Evolutionary conservation across 2,329 filamentous ascomycete species (phyloP), one percentile per base, ranked within the genome.

Genomic region (Talaromyces rugulosus): DNA sequence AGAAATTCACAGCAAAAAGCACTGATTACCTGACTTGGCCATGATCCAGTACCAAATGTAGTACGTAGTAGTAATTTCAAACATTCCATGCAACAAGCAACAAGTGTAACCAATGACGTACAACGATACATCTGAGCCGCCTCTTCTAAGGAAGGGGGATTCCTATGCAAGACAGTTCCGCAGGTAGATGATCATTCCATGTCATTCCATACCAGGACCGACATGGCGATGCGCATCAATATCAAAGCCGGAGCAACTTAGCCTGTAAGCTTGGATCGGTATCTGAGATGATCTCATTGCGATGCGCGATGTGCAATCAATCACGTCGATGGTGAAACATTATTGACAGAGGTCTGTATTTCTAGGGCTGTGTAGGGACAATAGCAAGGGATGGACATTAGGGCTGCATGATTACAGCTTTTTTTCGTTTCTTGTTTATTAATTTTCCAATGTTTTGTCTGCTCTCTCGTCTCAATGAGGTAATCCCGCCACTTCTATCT

Each of bases 121-220:
- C 8, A 27, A 12, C 44, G n/a, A 27, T 8, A 47, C 18, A 27
- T 47, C 23, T 27, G 44, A 47, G 44, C 44, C 23, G 7, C 44
- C n/a, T 12, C 6, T 16, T 5, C n/a, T 16, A 40, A 40, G 14
- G 5, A 27, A 47, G 44, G 23, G 23, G 44, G 44, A 47, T 47
- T 47, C 44, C 44, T 23, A 7, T 47, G 44, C 44, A 12, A 47
- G 44, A 14, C 44, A 47, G 44, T n/a, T 27, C 23, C 44, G 40
- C 16, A 6, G 12, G 12, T 16, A 42, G 40, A 42, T 42, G 33
- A 12, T 36, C 33, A 47, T 56, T 23, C 23, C 23, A 23, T 57
- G 47, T 23, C 60, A 62, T 62, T 62, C 61, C 61, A 62, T 62
- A 33, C 61, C 56, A 51, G 11, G 52, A 56, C 28, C 6, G 40